Base-by-base conservation (phyloP, 2,329 filamentous ascomycete genomes). In the Pseudohalonectria lignicola region DNA sequence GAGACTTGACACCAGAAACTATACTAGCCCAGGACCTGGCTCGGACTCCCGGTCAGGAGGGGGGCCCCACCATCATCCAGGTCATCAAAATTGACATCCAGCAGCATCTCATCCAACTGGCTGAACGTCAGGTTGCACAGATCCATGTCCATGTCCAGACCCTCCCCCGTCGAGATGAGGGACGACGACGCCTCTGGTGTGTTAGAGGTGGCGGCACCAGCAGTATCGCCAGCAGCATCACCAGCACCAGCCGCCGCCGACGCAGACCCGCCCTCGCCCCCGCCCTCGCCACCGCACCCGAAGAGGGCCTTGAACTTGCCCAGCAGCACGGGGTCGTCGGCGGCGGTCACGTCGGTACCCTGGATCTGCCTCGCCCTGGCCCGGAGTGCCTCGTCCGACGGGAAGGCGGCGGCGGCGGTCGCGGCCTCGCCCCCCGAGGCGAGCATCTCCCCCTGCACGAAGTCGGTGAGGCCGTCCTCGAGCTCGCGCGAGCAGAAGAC, bases 401-500 rank as follows among this genome's bases (percentile, higher is more conserved):
- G 74, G 42, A 73, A 61, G 5, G 46, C 49, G 3, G 61, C 63
- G 1, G 51, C 56, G 4, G 50, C 52, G 5, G 20, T n/a, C 9
- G 28, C n/a, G n/a, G n/a, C 33, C 17, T 16, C 16, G 17, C 18
- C 45, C 3, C 62, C 63, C 0, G 53, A 55, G 4, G 50, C 49
- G 10, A 53, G 46, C 6, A 68, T 47, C 42, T 66, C 55, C 2
- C 53, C 49, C 21, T 60, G 55, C 5, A 74, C 69, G 44, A 67
- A 74, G 15, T 63, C 60, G 10, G 60, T 51, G 12, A 79, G 56
- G 2, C 67, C 71, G n/a, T 52, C 57, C 51, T 79, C 75, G 17
- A 79, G 61, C 47, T 77, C 71, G 6, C 70, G 60, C 15, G 69
- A 74, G 53, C 71, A 76, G 50, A 79, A 79, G 0, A 78, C 61